Evolutionary conservation across 345 rosid species (phyloP).

Genomic region (Ricinus communis): DNA sequence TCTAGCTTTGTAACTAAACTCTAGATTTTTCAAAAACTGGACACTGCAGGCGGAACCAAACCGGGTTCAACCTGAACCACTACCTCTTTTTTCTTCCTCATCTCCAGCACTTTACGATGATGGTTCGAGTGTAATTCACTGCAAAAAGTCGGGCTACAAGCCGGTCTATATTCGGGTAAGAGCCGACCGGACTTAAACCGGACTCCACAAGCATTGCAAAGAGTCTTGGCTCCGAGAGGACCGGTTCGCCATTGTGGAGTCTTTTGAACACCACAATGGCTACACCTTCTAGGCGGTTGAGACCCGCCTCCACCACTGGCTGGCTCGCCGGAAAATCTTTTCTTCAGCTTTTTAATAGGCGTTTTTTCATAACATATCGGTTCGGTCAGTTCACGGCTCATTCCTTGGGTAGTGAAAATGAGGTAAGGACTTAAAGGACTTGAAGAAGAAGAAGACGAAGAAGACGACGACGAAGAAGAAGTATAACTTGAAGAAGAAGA

Average conservation of each 20-base stretch:
- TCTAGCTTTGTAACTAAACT: neutral
- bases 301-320: neutral
- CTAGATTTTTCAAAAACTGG: slow-evolving; percentile 51
- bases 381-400: slow-evolving; percentile 23
- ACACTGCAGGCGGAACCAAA: slow-evolving; percentile 32
- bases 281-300: slow-evolving; percentile 57
- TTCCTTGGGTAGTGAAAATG: slow-evolving; percentile 15
- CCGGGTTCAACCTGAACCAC: slow-evolving; percentile 34
- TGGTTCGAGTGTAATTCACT: slow-evolving; percentile 76
- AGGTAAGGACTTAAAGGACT: slow-evolving; percentile 35
- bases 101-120: slow-evolving; percentile 84
- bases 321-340: slow-evolving; percentile 18
- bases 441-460: slow-evolving; percentile 36
- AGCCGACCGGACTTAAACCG: slow-evolving; percentile 89
- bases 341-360: slow-evolving; percentile 40
- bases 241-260: slow-evolving; percentile 98
- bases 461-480: slow-evolving; percentile 36
- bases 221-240: slow-evolving; percentile 80
- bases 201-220: slow-evolving; percentile 94
- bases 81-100: slow-evolving; percentile 59
- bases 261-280: slow-evolving; percentile 89
- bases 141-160: slow-evolving; percentile 88
- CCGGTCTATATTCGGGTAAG: slow-evolving; percentile 87
- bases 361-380: slow-evolving; percentile 23
- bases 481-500: slow-evolving; percentile 53